These are phyloP conservation scores for Solanum hybrid DNA, from an alignment of 305 asterid genomes.

Conservation along the genomic window DNA sequence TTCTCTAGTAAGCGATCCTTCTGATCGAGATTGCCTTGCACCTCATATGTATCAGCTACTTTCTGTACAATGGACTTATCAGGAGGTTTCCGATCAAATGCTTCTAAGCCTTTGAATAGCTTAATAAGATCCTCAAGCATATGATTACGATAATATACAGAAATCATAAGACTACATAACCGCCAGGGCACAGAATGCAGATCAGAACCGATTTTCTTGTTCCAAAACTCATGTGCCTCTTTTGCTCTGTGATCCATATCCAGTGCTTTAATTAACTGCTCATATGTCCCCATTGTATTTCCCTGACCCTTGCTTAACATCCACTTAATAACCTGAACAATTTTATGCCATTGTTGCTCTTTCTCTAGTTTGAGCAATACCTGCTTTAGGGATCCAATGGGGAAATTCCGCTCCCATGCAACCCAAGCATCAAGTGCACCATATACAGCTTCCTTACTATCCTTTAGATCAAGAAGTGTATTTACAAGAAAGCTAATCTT, in stretches of 20 bases:
- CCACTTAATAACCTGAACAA: constrained; percentile 89
- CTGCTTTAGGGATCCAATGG: constrained; percentile 59
- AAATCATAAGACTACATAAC: constrained; percentile 61
- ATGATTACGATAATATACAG: constrained; percentile 57
- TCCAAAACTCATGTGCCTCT: constrained; percentile 76
- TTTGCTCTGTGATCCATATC: constrained; percentile 72
- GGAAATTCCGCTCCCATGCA: constrained; percentile 80
- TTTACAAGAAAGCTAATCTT: constrained; percentile 47
- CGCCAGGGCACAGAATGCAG: constrained; percentile 81
- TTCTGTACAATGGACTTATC: constrained; percentile 63
- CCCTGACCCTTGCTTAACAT: constrained; percentile 97
- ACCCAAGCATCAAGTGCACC: constrained; percentile 87
- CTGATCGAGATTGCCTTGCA: constrained; percentile 52
- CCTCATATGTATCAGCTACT: constrained; percentile 74
- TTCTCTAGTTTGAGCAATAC: constrained; percentile 64
- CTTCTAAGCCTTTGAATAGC: constrained; percentile 70
- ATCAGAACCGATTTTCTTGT: constrained; percentile 54
- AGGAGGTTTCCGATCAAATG: constrained; percentile 71
- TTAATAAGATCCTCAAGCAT: constrained; percentile 66
- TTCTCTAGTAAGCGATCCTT: constrained; percentile 62
- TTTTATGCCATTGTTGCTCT: constrained; percentile 77
- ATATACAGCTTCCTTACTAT: constrained; percentile 58
- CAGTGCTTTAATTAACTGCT: constrained; percentile 69
- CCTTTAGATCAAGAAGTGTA: constrained; percentile 45
- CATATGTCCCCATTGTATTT: constrained; percentile 64